Evolutionary conservation across 306 rosid genomes (phyloP).

Genomic region (Trichosanthes cucumerina): DNA sequence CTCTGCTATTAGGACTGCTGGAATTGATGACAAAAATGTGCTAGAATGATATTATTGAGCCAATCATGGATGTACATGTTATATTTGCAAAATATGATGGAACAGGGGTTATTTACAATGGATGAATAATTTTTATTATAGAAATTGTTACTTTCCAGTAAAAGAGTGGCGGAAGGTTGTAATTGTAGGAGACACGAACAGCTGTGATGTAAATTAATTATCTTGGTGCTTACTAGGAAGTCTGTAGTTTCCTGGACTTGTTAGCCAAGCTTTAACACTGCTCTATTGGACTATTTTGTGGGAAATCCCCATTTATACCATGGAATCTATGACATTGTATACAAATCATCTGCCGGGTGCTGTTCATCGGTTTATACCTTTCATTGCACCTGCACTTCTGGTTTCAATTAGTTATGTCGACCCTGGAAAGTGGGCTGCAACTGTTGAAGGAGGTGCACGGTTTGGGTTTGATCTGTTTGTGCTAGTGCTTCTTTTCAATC

Average conservation of each 20-base stretch:
- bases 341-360: conserved; percentile 23
- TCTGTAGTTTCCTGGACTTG: conserved; percentile 22
- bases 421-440: conserved; percentile 95
- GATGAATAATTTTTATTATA: conserved; percentile 5
- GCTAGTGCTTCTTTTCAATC: conserved; percentile 57
- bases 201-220: conserved; percentile 11
- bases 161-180: conserved; percentile 11
- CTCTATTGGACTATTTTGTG: conserved; percentile 14
- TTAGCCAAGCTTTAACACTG: conserved; percentile 12
- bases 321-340: conserved; percentile 37
- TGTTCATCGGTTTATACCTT: conserved; percentile 46
- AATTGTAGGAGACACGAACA: conserved; percentile 9
- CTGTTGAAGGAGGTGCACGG: conserved; percentile 77
- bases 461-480: conserved; percentile 68
- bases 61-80: conserved; percentile 2
- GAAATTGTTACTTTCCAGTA: conserved; percentile 10
- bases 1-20: background rate
- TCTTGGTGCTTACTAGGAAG: conserved; percentile 16
- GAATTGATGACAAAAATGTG: conserved; percentile 20
- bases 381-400: conserved; percentile 55
- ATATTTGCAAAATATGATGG: background rate
- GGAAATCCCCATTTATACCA: conserved; percentile 23
- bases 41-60: conserved; percentile 10
- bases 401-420: conserved; percentile 78
- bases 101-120: conserved; percentile 10